Conservation (phyloP, 257 asterid species). For the Penstemon newberryi region DNA sequence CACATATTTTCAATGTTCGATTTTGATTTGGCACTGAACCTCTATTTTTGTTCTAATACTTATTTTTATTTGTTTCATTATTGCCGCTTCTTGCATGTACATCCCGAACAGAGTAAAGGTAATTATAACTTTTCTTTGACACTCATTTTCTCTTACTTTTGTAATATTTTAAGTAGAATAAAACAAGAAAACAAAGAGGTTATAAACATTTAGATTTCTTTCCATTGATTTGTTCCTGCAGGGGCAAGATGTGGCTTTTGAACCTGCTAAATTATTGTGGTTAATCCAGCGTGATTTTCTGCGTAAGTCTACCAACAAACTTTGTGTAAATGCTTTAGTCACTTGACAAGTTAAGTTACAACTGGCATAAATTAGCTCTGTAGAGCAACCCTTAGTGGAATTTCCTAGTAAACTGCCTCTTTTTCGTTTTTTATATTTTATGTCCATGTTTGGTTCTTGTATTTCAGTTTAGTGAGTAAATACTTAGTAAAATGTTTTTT, state of each 20-base stretch:
- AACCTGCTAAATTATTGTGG: constrained; percentile 97
- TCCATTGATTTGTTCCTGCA: constrained; percentile 39
- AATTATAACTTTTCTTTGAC: constrained; percentile 23
- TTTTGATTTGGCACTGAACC: constrained; percentile 21
- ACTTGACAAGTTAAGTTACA: background rate
- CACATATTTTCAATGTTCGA: background rate
- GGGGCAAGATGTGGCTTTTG: constrained; percentile 98
- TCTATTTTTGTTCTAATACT: constrained; percentile 36
- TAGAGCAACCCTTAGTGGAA: background rate
- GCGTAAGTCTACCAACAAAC: constrained; percentile 54
- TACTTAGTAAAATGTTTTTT: no score
- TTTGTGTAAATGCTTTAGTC: constrained; percentile 3
- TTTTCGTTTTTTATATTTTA: background rate
- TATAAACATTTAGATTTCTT: constrained; percentile 13
- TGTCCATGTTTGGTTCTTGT: no score
- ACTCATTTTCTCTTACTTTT: constrained; percentile 4
- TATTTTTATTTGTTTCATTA: constrained; percentile 25
- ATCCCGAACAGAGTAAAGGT: constrained; percentile 85
- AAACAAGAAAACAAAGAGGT: constrained; percentile 8
- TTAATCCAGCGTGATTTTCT: constrained; percentile 97
- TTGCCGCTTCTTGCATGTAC: constrained; percentile 32
- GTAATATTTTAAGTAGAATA: background rate
- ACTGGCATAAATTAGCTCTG: constrained; percentile 14
- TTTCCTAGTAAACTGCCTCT: background rate
- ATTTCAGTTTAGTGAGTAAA: no score